These are phyloP conservation scores for Perkinsus marinus DNA, from an alignment of 169 alveolate species.

Conservation along the genomic window DNA sequence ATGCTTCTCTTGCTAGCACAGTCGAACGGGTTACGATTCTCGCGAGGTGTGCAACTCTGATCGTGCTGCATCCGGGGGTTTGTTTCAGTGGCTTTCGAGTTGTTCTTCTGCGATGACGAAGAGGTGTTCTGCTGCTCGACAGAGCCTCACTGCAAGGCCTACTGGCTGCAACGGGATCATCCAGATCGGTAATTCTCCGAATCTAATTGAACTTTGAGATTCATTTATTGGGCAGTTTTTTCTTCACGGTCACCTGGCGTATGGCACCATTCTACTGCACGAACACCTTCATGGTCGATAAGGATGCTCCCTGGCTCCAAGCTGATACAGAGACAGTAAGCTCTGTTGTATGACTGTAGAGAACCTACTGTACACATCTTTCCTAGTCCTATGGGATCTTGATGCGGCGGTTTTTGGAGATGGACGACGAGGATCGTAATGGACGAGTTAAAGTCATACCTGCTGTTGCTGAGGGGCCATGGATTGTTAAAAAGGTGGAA, in stretches of 20 bases:
- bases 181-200: not conserved
- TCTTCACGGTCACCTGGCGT: not conserved
- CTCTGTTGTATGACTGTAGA: not conserved
- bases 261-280: not conserved
- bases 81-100: not conserved
- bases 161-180: not conserved
- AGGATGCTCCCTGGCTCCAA: not conserved
- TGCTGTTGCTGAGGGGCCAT: not conserved
- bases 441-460: not conserved
- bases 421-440: not conserved
- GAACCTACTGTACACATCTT: not conserved
- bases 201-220: not conserved
- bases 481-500: not conserved
- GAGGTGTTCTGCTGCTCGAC: not conserved
- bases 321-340: not conserved
- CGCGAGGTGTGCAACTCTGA: too few relatives aligned
- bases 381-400: not conserved
- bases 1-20: too few relatives aligned
- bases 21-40: too few relatives aligned
- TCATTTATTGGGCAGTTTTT: not conserved
- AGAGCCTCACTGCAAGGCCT: not conserved
- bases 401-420: not conserved
- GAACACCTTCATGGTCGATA: not conserved
- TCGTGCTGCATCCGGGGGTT: too few relatives aligned
- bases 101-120: not conserved